Conservation (phyloP, 73 alveolate genomes). For the Effrenium voratum region DNA sequence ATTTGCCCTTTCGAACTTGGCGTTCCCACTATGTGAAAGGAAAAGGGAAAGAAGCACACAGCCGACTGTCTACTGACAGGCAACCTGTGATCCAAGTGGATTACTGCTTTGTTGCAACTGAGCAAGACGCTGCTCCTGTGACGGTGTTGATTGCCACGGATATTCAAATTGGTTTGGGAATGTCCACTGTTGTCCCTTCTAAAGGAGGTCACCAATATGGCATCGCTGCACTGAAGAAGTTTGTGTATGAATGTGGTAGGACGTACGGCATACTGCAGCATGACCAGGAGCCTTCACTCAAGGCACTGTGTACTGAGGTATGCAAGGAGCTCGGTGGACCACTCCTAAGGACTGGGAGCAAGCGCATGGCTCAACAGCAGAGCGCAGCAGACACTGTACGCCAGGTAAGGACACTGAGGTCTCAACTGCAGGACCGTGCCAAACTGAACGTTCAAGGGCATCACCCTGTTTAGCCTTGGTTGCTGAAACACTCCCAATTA, state of each 20-base stretch:
- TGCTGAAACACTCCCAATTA: not conserved
- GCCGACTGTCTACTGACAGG: not conserved
- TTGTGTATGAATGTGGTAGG: conserved; percentile 8
- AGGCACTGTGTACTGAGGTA: not conserved
- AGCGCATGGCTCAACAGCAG: conserved; percentile 7
- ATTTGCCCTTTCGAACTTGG: conserved; percentile 30
- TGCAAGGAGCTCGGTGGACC: not conserved
- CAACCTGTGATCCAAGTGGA: not conserved
- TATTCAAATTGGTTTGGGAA: conserved; percentile 20
- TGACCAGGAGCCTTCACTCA: conserved; percentile 41
- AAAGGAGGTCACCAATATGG: not conserved
- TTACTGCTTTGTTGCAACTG: conserved; percentile 8
- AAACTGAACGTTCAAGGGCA: not conserved
- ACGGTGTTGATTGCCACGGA: not conserved
- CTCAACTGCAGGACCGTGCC: not conserved
- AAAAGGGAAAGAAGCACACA: not conserved
- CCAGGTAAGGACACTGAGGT: not conserved
- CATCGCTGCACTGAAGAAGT: not conserved
- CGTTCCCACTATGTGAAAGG: conserved; percentile 1
- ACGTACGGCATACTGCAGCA: conserved; percentile 35
- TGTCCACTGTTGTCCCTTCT: not conserved
- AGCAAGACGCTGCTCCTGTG: not conserved
- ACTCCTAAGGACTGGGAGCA: not conserved
- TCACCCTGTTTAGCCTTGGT: conserved; percentile 11
- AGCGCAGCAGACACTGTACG: conserved; percentile 46